Conservation (phyloP, 140 eudicot genomes). For the Erigeron philadelphicus region DNA sequence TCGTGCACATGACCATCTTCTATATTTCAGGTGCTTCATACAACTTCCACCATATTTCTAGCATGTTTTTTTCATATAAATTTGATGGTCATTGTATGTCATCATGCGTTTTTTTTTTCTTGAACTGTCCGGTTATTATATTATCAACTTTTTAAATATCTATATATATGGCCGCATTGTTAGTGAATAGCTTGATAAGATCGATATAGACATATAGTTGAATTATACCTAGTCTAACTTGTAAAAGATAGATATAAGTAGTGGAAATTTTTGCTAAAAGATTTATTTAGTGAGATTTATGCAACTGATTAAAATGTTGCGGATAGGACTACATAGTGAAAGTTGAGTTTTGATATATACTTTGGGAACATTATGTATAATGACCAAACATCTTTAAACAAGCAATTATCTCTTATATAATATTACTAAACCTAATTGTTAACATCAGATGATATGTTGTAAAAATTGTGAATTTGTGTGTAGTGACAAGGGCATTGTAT, state of each 20-base stretch:
- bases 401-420: neutral
- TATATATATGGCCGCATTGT: neutral
- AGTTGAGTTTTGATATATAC: neutral
- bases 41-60: constrained; percentile 4
- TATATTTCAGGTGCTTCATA: constrained; percentile 71
- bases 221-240: too few species aligned
- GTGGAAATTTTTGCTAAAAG: neutral
- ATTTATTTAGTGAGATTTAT: neutral
- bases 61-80: neutral
- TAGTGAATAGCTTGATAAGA: too few species aligned
- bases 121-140: neutral
- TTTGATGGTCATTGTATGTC: neutral
- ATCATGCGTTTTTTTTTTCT: neutral
- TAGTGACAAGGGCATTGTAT: constrained; percentile 91
- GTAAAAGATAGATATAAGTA: too few species aligned
- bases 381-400: neutral
- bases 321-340: neutral
- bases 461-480: neutral
- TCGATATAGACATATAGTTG: too few species aligned
- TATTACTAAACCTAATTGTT: neutral
- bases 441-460: constrained; percentile 6
- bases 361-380: neutral
- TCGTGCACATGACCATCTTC: constrained; percentile 75
- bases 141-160: neutral
- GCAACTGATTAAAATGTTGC: neutral